Evolutionary conservation across 139 green algal genomes (phyloP), one percentile per base, ranked within the genome.

Genomic region (Diplosphaera chodatii): DNA sequence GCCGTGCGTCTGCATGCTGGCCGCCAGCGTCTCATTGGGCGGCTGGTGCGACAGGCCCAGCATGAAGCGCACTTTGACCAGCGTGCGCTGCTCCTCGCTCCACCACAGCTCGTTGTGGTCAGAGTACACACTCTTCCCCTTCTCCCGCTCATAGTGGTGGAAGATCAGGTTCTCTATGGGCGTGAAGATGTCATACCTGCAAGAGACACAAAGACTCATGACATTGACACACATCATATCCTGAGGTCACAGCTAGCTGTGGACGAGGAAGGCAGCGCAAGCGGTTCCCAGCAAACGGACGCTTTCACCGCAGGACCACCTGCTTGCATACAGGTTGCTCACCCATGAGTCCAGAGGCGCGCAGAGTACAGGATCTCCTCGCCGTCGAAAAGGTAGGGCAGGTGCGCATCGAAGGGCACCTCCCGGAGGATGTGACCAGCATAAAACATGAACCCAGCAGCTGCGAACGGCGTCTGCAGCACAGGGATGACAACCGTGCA

Each of bases 361-460:
- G 72, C 72, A n/a, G 56, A 41, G 48, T 67, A 71, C 22, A 64
- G 67, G 29, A 77, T 68, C 48, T 77, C 72, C 65, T 77, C 72
- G 3, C 72, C 72, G 29, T 68, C 55, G 48, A 77, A 77, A 1
- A 77, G 64, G 34, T 62, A 66, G 5, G 59, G 40, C 31, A 77
- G 65, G 27, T 77, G 28, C 22, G 64, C 64, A 27, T 72, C 65
- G 37, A 71, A 77, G n/a, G 72, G 72, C 41, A 77, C 72, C 41
- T 71, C 69, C 25, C 30, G 13, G 32, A 74, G 56, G 27, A 68
- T 40, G 30, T 66, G 33, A 21, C 34, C 68, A 20, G 28, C 21
- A 31, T 22, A 37, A 22, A 73, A 33, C 30, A 64, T 32, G 48
- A 67, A 73, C 16, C 68, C 68, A 21, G 68, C 68, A 5, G 28